A percentile compares a stretch with the other conserved stretches of the same genome.
phyloP scores from a whole-genome alignment of 1,139 yeast species.

The Debaryomycetaceae sp. region DNA sequence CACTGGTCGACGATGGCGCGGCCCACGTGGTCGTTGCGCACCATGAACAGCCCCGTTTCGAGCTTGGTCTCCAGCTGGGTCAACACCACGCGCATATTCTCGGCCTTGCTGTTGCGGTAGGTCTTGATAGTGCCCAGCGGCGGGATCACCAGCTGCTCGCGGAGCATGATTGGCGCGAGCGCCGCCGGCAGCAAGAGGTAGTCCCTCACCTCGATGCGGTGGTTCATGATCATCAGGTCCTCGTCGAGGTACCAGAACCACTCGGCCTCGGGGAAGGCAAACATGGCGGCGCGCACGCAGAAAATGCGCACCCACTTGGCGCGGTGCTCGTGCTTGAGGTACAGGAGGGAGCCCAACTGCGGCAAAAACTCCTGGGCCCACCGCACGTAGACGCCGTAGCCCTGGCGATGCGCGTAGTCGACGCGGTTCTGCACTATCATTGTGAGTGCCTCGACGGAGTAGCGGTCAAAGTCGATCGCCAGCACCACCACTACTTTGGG shows the following conservation, averaged over 20 bases:
- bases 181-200: conserved; percentile 54
- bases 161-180: conserved; percentile 54
- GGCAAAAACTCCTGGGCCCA: conserved; percentile 82
- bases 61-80: conserved; percentile 62
- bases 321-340: conserved; percentile 30
- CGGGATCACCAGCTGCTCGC: conserved; percentile 66
- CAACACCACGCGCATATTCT: conserved; percentile 51
- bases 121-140: conserved; percentile 70
- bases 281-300: conserved; percentile 73
- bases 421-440: conserved; percentile 75
- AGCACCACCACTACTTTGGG: conserved; percentile 81
- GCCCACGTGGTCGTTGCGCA: conserved; percentile 61
- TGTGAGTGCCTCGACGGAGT: conserved; percentile 56
- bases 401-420: conserved; percentile 70
- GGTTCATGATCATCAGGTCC: conserved; percentile 66
- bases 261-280: conserved; percentile 78
- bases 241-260: conserved; percentile 85
- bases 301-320: conserved; percentile 59
- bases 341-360: conserved; percentile 38
- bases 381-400: conserved; percentile 74
- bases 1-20: conserved; percentile 70
- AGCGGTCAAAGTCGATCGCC: conserved; percentile 69
- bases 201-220: conserved; percentile 51
- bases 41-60: conserved; percentile 64
- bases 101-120: conserved; percentile 54